phyloP scores from a whole-genome alignment of 768 basidiomycete genomes.

The Hericium alpestre region DNA sequence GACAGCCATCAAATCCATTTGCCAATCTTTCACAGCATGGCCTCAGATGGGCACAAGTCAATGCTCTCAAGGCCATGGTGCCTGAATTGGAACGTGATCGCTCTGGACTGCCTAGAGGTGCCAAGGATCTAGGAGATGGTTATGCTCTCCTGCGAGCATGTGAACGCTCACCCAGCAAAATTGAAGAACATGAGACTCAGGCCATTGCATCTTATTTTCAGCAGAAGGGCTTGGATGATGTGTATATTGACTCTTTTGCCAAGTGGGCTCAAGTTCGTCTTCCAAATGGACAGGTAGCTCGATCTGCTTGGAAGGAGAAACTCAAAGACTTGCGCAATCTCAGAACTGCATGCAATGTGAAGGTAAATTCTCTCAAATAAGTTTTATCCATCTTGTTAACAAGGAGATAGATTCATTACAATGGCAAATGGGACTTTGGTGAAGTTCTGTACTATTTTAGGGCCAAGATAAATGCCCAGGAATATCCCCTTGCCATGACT shows the following conservation, averaged over 20 bases:
- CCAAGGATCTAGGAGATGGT: slow-evolving; percentile 13
- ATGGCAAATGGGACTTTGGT: neutral
- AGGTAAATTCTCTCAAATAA: neutral
- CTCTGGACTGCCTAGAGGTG: neutral
- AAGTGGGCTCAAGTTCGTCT: slow-evolving; percentile 6
- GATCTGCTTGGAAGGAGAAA: slow-evolving; percentile 10
- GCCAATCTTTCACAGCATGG: slow-evolving; percentile 17
- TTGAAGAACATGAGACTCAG: neutral
- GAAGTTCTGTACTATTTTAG: slow-evolving; percentile 10
- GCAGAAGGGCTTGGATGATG: neutral
- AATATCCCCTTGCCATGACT: slow-evolving; percentile 5
- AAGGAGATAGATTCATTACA: neutral
- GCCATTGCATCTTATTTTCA: neutral
- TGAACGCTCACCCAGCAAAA: neutral
- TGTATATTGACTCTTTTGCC: neutral
- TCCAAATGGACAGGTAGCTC: slow-evolving; percentile 11
- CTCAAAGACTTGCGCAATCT: neutral
- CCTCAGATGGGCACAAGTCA: slow-evolving; percentile 10
- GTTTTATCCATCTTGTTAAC: neutral
- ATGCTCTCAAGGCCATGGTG: slow-evolving; percentile 17
- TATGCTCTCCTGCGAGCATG: slow-evolving; percentile 12
- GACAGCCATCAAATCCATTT: slow-evolving; percentile 20
- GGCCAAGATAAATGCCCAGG: neutral
- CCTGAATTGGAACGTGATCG: slow-evolving; percentile 8
- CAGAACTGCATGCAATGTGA: neutral